Conservation (phyloP, 345 rosid species). For the Camelina sativa region DNA sequence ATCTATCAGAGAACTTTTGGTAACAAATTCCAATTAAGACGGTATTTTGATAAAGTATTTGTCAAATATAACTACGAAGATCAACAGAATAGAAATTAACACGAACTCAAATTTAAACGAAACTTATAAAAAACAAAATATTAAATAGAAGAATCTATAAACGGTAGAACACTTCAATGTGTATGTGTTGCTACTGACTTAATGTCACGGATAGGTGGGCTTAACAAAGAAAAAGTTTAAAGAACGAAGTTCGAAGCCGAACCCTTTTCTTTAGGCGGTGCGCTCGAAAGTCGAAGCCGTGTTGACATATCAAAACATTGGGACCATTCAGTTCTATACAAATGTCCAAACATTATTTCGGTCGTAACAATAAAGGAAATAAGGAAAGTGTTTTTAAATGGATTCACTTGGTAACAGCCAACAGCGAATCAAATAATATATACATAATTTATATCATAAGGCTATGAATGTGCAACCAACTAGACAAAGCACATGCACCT, state of each 20-base stretch:
- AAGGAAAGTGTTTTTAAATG: neutral
- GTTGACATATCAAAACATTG: conserved; percentile 34
- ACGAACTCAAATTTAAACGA: neutral
- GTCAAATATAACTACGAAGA: too few species aligned
- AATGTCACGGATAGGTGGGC: conserved; percentile 18
- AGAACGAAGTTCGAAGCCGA: neutral
- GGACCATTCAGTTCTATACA: conserved; percentile 30
- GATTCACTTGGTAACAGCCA: conserved; percentile 29
- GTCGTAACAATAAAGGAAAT: conserved; percentile 15
- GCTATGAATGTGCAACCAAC: conserved; percentile 29
- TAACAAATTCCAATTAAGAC: too few species aligned
- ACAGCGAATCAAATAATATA: conserved; percentile 31
- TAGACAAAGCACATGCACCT: conserved; percentile 38
- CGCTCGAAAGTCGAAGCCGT: conserved; percentile 38
- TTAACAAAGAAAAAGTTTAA: neutral
- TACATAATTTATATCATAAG: neutral
- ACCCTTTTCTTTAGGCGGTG: conserved; percentile 22
- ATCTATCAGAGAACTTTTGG: too few species aligned
- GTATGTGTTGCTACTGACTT: neutral
- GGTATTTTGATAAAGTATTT: too few species aligned
- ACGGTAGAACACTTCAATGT: neutral
- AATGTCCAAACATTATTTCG: conserved; percentile 35
- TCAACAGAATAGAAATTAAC: too few species aligned
- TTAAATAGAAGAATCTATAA: neutral
- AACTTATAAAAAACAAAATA: neutral